A percentile compares a stretch with the other conserved stretches of the same genome.
Conservation (phyloP, 345 rosid species). For the Hevea brasiliensis region DNA sequence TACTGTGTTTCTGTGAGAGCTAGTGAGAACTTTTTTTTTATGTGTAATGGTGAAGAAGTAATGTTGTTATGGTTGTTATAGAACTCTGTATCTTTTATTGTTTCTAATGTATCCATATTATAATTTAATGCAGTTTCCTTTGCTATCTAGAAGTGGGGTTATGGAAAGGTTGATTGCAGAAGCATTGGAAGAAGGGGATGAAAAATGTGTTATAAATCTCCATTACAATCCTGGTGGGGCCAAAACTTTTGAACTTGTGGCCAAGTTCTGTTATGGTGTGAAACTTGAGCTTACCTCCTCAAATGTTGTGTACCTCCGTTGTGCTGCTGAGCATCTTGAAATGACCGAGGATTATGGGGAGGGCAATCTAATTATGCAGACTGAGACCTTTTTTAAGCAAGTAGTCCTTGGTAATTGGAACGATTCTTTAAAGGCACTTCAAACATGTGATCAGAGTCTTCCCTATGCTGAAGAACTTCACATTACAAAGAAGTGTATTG, state of each 20-base stretch:
- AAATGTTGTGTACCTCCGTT: conserved; percentile 74
- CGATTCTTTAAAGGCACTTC: conserved; percentile 80
- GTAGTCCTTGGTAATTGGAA: conserved; percentile 86
- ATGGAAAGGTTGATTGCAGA: conserved; percentile 87
- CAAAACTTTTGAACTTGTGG: conserved; percentile 90
- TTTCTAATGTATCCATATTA: conserved; percentile 18
- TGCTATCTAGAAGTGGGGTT: conserved; percentile 91
- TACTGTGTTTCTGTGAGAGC: not conserved
- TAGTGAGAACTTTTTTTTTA: not conserved
- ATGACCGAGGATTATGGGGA: conserved; percentile 97
- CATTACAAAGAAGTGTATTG: conserved; percentile 74
- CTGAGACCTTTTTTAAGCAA: conserved; percentile 87
- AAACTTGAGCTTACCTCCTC: conserved; percentile 91
- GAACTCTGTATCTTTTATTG: not conserved
- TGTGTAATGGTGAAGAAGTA: not conserved
- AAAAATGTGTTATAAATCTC: conserved; percentile 56
- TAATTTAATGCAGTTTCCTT: conserved; percentile 69
- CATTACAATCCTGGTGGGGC: conserved; percentile 80
- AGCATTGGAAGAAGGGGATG: conserved; percentile 69
- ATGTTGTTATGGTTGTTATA: not conserved
- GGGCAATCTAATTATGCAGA: conserved; percentile 70
- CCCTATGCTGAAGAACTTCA: conserved; percentile 67
- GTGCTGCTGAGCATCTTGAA: conserved; percentile 85
- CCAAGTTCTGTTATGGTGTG: conserved; percentile 97
- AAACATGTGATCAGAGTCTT: conserved; percentile 72